These are phyloP conservation scores for Paecilomyces fulvus DNA, from an alignment of 2,329 filamentous ascomycete species.

Conservation along the genomic window DNA sequence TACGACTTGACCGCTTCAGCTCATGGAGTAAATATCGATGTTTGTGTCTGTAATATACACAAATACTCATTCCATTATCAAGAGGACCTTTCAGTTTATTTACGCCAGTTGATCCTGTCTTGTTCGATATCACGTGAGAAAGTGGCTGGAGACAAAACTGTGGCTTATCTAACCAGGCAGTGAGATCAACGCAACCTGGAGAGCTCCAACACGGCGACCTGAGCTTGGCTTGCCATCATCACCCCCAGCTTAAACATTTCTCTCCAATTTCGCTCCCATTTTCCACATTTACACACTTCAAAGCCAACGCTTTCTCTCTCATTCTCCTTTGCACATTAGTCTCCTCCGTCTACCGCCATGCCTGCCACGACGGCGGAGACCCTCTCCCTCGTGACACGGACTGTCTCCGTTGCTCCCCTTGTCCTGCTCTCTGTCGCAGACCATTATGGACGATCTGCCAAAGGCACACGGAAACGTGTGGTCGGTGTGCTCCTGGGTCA, in stretches of 20 bases:
- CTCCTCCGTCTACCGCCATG: slow-evolving; percentile 50
- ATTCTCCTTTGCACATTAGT: not conserved
- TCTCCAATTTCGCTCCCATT: not conserved
- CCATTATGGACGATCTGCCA: slow-evolving; percentile 91
- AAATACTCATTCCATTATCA: too few relatives aligned
- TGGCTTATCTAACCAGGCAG: not conserved
- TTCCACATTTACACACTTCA: not conserved
- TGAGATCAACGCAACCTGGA: not conserved
- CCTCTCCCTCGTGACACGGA: slow-evolving; percentile 85
- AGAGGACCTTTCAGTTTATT: too few relatives aligned
- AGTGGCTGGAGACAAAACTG: not conserved
- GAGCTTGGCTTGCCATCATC: not conserved
- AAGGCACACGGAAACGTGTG: slow-evolving; percentile 79
- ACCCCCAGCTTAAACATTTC: not conserved
- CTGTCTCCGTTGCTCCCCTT: slow-evolving; percentile 92
- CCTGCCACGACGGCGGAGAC: slow-evolving; percentile 95
- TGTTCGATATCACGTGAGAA: not conserved
- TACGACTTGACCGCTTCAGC: too few relatives aligned
- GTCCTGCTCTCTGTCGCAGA: slow-evolving; percentile 97
- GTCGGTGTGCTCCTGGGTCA: slow-evolving; percentile 91
- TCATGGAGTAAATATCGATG: too few relatives aligned
- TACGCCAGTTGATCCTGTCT: too few relatives aligned
- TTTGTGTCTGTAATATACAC: too few relatives aligned
- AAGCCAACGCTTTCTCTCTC: not conserved
- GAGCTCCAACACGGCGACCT: not conserved